Base-by-base conservation (phyloP, 1,284 basidiomycete genomes). In the Fomitopsis pinicola region DNA sequence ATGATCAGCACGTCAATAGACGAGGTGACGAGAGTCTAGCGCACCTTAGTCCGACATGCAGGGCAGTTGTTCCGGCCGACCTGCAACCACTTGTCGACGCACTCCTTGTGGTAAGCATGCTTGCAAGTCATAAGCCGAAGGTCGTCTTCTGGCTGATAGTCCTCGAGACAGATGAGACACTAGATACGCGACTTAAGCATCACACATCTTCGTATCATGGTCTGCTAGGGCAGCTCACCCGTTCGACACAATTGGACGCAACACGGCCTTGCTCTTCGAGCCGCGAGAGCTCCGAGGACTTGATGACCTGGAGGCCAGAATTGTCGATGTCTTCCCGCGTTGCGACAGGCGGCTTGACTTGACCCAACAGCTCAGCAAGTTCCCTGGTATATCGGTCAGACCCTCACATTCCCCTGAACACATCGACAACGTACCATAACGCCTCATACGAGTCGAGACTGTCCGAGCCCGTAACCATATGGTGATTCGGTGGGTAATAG, bases 11-110 rank as follows among this genome's bases (percentile, higher is more conserved):
- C 7, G 33, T 15, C 28, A 40, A 22, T 14, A 15, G 45, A 22
- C 14, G 8, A 52, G 42, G 15, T 26, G 52, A 17, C 22, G 35
- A 33, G 17, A 33, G 22, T 9, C 17, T 26, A 17, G 72, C 80
- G 45, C 62, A 87, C 88, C 77, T 81, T 85, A 38, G 85, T 81
- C 45, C 91, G 85, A 75, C 92, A 96, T n/a, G 92, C 91, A 17
- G 94, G 94, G 71, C 94, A 97, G 63, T 92, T 92, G 72, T 97
- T 96, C 59, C 87, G 82, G 4, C 94, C 93, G 14, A 84, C 86
- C 73, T 89, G 84, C 45, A 97, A 77, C 94, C 94, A 96, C 63
- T 80, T 84, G 74, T 97, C 94, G 8, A 97, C 92, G 67, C 94
- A 97, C 12, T 76, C 78, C 68, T 86, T 86, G 71, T 97, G 94